Evolutionary conservation across 1,284 basidiomycete genomes (phyloP).

Genomic region (Irpex sp.): DNA sequence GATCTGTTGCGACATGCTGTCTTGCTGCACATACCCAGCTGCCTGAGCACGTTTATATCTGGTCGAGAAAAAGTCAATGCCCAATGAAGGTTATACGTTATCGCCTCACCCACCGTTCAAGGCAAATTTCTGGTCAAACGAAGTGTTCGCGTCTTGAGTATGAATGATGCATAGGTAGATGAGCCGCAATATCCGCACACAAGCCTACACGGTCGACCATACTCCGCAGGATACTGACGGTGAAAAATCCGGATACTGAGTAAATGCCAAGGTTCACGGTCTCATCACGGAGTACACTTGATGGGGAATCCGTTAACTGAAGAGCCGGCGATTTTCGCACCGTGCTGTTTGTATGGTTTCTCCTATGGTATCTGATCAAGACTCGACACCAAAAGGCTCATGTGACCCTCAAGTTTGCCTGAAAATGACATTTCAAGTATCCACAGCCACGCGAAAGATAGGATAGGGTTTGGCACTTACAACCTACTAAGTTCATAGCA

Average conservation of each 20-base stretch:
- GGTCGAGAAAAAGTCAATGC: neutral
- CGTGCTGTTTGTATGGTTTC: neutral
- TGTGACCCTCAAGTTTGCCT: too few relatives aligned
- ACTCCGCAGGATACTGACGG: neutral
- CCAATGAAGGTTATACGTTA: neutral
- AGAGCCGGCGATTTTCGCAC: neutral
- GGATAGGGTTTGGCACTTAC: too few relatives aligned
- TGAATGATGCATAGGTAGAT: neutral
- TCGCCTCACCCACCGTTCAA: neutral
- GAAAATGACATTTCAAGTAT: too few relatives aligned
- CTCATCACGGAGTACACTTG: neutral
- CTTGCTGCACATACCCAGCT: neutral
- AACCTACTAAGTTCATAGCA: too few relatives aligned
- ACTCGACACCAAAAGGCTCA: too few relatives aligned
- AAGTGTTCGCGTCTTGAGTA: neutral
- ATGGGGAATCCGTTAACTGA: neutral
- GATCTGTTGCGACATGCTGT: slow-evolving; percentile 20
- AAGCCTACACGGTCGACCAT: neutral
- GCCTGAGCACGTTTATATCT: neutral
- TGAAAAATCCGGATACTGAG: neutral
- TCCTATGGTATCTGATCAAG: too few relatives aligned
- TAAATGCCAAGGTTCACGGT: neutral
- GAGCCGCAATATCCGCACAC: neutral
- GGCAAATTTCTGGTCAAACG: neutral
- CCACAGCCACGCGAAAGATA: too few relatives aligned